phyloP scores from a whole-genome alignment of 768 basidiomycete species.

The Hydnomerulius pinastri region DNA sequence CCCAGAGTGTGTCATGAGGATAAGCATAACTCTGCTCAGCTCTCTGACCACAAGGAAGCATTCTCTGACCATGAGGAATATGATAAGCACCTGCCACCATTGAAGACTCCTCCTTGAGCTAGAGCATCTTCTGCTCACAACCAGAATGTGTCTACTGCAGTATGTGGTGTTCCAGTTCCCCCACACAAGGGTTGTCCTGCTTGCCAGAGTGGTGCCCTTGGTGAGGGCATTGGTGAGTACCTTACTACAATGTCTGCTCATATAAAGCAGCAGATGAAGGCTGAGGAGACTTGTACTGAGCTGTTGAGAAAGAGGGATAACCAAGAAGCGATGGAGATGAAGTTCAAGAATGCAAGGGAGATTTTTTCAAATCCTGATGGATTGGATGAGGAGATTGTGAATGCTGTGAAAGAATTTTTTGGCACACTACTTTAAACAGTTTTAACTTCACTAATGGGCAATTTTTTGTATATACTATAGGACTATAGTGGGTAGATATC shows the following conservation, averaged over 20 bases:
- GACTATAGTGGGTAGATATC: constrained; percentile 6
- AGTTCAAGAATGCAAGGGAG: not conserved
- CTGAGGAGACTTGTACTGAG: not conserved
- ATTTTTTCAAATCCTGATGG: not conserved
- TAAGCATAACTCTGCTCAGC: not conserved
- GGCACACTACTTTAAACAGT: not conserved
- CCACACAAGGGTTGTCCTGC: not conserved
- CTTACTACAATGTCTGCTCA: not conserved
- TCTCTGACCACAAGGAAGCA: not conserved
- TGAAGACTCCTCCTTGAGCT: not conserved
- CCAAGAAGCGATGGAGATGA: not conserved
- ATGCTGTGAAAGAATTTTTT: not conserved
- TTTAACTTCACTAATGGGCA: not conserved
- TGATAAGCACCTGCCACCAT: not conserved
- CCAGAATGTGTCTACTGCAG: not conserved
- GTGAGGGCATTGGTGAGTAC: not conserved
- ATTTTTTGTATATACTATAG: not conserved
- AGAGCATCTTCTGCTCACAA: not conserved
- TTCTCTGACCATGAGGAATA: not conserved
- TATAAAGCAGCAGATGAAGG: not conserved
- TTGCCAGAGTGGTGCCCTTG: not conserved
- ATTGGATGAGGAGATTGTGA: not conserved
- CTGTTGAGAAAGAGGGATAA: not conserved
- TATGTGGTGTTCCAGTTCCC: not conserved
- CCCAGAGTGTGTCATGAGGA: not conserved